Percentiles rank a stretch among this genome's conserved stretches.
phyloP scores from a whole-genome alignment of 208 protist species.

The Novymonas esmeraldas region DNA sequence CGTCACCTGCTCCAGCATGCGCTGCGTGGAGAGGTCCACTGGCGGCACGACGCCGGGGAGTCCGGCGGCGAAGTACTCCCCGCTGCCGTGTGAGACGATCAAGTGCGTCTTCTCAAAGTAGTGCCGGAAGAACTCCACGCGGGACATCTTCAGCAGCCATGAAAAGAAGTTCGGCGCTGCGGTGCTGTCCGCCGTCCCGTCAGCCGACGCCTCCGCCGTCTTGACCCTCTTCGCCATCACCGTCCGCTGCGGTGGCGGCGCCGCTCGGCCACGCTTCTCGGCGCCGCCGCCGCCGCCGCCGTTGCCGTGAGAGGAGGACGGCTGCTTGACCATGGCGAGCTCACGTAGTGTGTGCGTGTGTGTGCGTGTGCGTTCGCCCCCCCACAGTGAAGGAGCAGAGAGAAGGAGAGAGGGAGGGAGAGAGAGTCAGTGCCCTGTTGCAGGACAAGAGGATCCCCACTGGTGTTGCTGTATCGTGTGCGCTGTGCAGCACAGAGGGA shows the following conservation, averaged over 20 bases:
- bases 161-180: conserved; percentile 39
- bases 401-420: conserved; percentile 5
- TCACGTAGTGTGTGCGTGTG: background rate
- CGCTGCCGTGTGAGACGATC: conserved; percentile 38
- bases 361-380: background rate
- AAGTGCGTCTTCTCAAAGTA: conserved; percentile 86
- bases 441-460: too few relatives aligned
- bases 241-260: background rate
- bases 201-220: background rate
- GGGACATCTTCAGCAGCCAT: conserved; percentile 53
- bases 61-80: conserved; percentile 44
- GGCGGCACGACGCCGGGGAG: conserved; percentile 34
- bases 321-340: conserved; percentile 8
- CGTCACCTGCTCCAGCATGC: conserved; percentile 45
- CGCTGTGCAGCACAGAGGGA: too few relatives aligned
- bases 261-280: conserved; percentile 12
- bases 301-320: conserved; percentile 3
- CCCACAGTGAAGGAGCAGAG: background rate
- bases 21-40: conserved; percentile 56
- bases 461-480: too few relatives aligned
- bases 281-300: background rate
- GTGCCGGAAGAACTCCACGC: conserved; percentile 65
- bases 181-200: background rate
- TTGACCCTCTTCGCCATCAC: background rate
- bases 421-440: too few relatives aligned